These are phyloP conservation scores for Geum urbanum DNA, from an alignment of 306 rosid genomes.

Conservation along the genomic window DNA sequence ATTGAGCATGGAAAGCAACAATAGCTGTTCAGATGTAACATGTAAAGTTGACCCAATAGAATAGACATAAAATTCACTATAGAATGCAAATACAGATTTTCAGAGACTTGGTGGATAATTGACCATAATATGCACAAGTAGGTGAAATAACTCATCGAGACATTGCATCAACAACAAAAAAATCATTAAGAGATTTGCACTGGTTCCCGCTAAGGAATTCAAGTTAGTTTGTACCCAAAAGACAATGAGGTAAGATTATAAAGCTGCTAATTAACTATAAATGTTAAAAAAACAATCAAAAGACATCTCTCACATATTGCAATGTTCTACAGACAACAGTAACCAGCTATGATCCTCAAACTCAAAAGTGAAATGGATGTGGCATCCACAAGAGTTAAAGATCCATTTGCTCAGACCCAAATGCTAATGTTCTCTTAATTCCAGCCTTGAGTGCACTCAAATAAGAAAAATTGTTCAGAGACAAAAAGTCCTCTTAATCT, in stretches of 20 bases:
- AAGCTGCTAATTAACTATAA: no score
- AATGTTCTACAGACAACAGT: not conserved
- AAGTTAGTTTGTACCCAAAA: not conserved
- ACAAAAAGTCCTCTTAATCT: not conserved
- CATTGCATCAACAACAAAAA: no score
- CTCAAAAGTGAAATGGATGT: not conserved
- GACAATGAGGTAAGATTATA: no score
- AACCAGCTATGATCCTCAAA: not conserved
- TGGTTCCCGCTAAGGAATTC: not conserved
- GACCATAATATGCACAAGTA: not conserved
- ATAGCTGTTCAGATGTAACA: not conserved
- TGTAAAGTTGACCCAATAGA: not conserved
- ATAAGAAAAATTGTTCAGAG: not conserved
- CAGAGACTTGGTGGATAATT: not conserved
- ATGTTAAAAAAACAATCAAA: not conserved
- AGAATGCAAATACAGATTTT: not conserved
- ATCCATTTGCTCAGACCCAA: not conserved
- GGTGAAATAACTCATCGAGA: not conserved
- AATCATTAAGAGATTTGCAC: no score
- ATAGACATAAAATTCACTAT: not conserved
- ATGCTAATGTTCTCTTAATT: not conserved
- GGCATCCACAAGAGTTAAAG: not conserved
- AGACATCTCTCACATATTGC: not conserved
- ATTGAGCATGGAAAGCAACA: not conserved
- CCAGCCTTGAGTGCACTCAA: not conserved